These are phyloP conservation scores for Pulicaria dysenterica DNA, from an alignment of 129 eudicot genomes.

Conservation along the genomic window DNA sequence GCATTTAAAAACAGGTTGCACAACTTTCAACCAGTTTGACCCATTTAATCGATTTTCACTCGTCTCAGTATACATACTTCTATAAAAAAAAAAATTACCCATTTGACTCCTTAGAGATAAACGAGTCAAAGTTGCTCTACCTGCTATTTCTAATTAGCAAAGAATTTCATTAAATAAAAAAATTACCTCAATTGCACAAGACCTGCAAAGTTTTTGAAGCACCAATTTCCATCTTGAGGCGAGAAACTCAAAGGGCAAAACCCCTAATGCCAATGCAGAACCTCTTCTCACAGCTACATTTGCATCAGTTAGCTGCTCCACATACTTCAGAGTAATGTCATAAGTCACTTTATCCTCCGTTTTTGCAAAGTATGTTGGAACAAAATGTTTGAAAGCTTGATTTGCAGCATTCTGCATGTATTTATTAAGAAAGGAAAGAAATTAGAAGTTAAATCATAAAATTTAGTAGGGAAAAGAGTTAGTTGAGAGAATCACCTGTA, in stretches of 20 bases:
- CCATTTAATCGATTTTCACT: background rate
- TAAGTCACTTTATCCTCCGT: slow-evolving; percentile 52
- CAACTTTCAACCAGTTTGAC: background rate
- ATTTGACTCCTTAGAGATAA: background rate
- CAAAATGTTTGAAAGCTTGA: slow-evolving; percentile 76
- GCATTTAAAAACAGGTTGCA: background rate
- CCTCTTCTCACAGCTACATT: slow-evolving; percentile 98
- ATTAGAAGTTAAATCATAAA: slow-evolving; percentile 3
- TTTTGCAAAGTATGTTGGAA: slow-evolving; percentile 58
- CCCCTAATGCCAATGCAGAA: slow-evolving; percentile 91
- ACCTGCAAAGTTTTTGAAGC: slow-evolving; percentile 67
- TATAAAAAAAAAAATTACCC: background rate
- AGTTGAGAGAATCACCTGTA: slow-evolving; percentile 58
- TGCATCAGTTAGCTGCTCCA: slow-evolving; percentile 75
- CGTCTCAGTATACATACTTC: background rate
- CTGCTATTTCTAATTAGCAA: slow-evolving; percentile 8
- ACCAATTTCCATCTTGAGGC: slow-evolving; percentile 70
- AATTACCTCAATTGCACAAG: slow-evolving; percentile 82
- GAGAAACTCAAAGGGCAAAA: slow-evolving; percentile 80
- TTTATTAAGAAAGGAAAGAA: background rate
- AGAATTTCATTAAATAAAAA: background rate
- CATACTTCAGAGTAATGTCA: slow-evolving; percentile 59
- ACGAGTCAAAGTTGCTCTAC: background rate
- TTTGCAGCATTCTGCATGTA: slow-evolving; percentile 72
- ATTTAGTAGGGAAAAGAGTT: slow-evolving; percentile 1